phyloP scores from a whole-genome alignment of 805 yeast genomes.

The Ogataea corticis region DNA sequence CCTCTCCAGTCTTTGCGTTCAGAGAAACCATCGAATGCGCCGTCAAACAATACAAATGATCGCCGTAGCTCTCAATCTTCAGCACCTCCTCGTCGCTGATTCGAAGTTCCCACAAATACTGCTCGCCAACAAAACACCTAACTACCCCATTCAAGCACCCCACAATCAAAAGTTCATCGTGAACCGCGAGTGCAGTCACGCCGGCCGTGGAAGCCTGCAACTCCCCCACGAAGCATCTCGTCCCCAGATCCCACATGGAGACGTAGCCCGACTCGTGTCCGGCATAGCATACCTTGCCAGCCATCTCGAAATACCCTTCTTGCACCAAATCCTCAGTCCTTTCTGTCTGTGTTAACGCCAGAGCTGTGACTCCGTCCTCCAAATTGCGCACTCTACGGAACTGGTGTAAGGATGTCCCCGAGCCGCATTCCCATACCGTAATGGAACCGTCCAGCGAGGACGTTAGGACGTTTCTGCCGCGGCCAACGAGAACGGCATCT shows the following conservation, averaged over 20 bases:
- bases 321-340: conserved; percentile 2
- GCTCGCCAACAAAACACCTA: background rate
- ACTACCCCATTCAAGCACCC: conserved; percentile 25
- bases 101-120: conserved; percentile 16
- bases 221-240: conserved; percentile 26
- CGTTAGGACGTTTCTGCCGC: conserved; percentile 67
- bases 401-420: conserved; percentile 45
- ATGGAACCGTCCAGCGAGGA: conserved; percentile 56
- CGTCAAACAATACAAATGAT: conserved; percentile 4
- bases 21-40: conserved; percentile 13
- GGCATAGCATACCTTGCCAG: conserved; percentile 43
- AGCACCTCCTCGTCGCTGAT: conserved; percentile 3
- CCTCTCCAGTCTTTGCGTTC: background rate
- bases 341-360: too few species aligned
- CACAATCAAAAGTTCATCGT: conserved; percentile 3
- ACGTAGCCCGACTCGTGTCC: conserved; percentile 44
- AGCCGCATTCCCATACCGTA: conserved; percentile 69
- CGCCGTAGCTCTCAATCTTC: background rate
- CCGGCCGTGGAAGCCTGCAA: conserved; percentile 13
- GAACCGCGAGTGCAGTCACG: conserved; percentile 12
- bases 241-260: conserved; percentile 43
- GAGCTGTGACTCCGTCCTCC: conserved; percentile 36
- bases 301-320: conserved; percentile 48
- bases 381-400: conserved; percentile 38
- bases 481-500: conserved; percentile 52